A percentile compares a stretch with the other conserved stretches of the same genome.
Evolutionary conservation across 495 filamentous ascomycete genomes (phyloP).

Genomic region (Penicillium verhagenii): DNA sequence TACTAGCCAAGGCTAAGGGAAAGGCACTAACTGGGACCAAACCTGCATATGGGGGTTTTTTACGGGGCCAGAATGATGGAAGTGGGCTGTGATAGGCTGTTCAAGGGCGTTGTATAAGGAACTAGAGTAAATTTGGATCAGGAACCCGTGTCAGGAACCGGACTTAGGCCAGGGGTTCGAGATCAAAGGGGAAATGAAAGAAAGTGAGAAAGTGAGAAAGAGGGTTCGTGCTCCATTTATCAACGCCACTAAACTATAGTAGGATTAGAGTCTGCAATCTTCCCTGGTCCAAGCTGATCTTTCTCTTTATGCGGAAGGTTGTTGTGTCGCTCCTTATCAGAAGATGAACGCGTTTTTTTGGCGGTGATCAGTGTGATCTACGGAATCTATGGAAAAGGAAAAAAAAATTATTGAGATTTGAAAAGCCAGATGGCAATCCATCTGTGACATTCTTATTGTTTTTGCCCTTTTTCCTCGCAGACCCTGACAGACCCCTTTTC

Average conservation of each 20-base stretch:
- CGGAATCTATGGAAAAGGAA: too few species aligned
- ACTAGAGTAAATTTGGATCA: neutral
- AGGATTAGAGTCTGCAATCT: slow-evolving; percentile 3
- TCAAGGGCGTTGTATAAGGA: neutral
- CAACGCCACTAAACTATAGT: slow-evolving; percentile 5
- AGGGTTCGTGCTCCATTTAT: slow-evolving; percentile 3
- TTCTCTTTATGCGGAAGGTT: neutral
- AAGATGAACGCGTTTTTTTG: too few species aligned
- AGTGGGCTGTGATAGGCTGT: neutral
- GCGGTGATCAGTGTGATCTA: too few species aligned
- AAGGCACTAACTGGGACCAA: neutral
- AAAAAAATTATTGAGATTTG: too few species aligned
- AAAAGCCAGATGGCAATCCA: too few species aligned
- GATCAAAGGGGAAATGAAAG: too few species aligned
- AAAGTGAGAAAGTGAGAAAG: neutral
- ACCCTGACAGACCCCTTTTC: neutral
- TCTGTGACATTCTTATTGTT: neutral
- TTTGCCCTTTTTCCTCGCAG: neutral
- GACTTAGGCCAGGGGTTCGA: neutral
- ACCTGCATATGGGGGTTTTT: neutral
- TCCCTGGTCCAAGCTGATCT: neutral
- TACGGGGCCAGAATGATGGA: neutral
- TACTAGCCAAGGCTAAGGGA: too few species aligned
- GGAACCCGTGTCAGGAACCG: slow-evolving; percentile 2
- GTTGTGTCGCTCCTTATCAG: neutral